Conservation (phyloP, 116 monocot genomes). For the Cymodocea nodosa region DNA sequence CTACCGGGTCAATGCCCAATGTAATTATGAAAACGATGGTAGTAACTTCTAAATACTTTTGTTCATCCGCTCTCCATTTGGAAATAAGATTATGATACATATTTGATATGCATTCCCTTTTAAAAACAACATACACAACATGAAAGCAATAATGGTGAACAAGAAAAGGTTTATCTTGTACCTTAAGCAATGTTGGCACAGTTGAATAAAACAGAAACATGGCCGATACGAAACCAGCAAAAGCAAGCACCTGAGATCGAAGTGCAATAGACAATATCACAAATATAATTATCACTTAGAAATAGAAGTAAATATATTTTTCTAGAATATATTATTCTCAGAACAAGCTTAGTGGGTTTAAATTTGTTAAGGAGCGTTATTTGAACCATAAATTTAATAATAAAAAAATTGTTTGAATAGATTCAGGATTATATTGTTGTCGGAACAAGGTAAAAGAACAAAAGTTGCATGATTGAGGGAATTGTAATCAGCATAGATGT, state of each 20-base stretch:
- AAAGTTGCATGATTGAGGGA: not conserved
- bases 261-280: not conserved
- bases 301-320: not conserved
- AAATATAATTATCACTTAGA: not conserved
- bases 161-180: conserved; percentile 10
- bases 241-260: conserved; percentile 55
- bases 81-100: not conserved
- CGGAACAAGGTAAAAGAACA: not conserved
- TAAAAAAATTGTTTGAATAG: not conserved
- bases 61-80: not conserved
- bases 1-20: too few species aligned
- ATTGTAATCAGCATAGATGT: not conserved
- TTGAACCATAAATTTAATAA: not conserved
- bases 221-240: conserved; percentile 63
- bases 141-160: not conserved
- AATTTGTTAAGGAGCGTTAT: not conserved
- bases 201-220: conserved; percentile 91
- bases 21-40: too few species aligned
- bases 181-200: conserved; percentile 77
- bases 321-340: not conserved
- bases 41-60: not conserved
- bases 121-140: not conserved
- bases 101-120: not conserved
- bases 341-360: not conserved
- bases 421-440: not conserved